Base-by-base conservation (phyloP, 345 rosid genomes). In the Adansonia digitata region DNA sequence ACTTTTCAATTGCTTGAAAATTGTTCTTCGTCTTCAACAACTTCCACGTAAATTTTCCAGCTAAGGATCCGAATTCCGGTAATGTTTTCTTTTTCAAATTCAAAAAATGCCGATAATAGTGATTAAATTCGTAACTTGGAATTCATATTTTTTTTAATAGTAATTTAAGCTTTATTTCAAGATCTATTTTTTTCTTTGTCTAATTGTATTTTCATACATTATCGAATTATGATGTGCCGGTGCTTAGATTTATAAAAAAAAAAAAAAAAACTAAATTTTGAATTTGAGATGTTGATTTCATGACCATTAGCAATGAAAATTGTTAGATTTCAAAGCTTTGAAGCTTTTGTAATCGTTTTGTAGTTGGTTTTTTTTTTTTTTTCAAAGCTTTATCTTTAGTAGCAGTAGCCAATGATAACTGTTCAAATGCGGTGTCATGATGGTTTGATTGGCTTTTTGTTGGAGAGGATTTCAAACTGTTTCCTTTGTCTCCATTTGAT, bases 21-120 rank as follows among this genome's bases (percentile, higher is more conserved):
- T 55, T 24, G 14, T 20, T 22, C 11, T 55, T 55, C 60, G 7
- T 22, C 60, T 24, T 55, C 60, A 55, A 55, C 5, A 15, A 48
- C 17, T 48, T 48, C 52, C n/a, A 48, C 27, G 31, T 22, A 22
- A 4, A 55, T 9, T 51, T 37, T 22, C 63, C 29, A 20, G 62
- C 42, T 27, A 24, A 35, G 27, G 62, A 53, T 71, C 45, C 13
- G 27, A 71, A 71, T 71, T 46, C 18, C 34, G 74, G 74, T 71
- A 35, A 52, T 42, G 9, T 5, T 29, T 31, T 60, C 31, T 22
- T 55, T 22, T 24, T 3, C 29, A 22, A 55, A 55, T 6, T 53
- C 29, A n/a, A n/a, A 55, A 20, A 55, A 55, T 55, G 60, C 60
- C 29, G 13, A 13, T 55, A 53, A 20, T 53, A 12, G 12, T 53